Percentiles rank a stretch among this genome's conserved stretches.
These are phyloP conservation scores for Tylopilus sp. DNA, from an alignment of 1,284 basidiomycete genomes.

Conservation along the genomic window DNA sequence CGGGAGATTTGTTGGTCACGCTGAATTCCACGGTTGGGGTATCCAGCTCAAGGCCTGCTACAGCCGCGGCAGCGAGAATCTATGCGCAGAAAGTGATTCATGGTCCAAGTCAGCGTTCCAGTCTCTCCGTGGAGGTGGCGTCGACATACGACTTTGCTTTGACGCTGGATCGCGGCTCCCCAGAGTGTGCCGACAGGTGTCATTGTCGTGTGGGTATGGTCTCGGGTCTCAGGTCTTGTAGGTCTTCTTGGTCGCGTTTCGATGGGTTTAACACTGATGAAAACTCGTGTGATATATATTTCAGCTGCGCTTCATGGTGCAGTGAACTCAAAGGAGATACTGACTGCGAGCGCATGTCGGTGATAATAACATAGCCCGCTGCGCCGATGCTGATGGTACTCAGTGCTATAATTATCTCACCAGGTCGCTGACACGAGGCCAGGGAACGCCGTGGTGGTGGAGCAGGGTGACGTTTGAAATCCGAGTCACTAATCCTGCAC, in stretches of 20 bases:
- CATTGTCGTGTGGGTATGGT: constrained; percentile 12
- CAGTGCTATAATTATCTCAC: neutral
- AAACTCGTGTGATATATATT: neutral
- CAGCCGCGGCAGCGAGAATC: constrained; percentile 25
- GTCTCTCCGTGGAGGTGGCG: neutral
- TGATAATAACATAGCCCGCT: neutral
- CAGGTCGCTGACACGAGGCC: too few relatives aligned
- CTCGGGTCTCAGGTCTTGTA: neutral
- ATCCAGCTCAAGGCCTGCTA: constrained; percentile 30
- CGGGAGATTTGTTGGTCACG: constrained; percentile 39
- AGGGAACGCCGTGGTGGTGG: too few relatives aligned
- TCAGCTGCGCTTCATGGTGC: too few relatives aligned
- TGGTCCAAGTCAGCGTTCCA: neutral
- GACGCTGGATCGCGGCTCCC: constrained; percentile 23
- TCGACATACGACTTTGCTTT: constrained; percentile 27
- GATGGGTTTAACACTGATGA: neutral
- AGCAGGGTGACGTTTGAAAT: too few relatives aligned
- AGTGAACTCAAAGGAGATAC: too few relatives aligned
- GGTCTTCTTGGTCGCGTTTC: neutral
- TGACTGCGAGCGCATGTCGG: too few relatives aligned
- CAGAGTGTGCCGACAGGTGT: constrained; percentile 25
- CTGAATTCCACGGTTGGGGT: constrained; percentile 19
- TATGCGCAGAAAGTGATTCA: neutral
- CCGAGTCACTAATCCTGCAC: too few relatives aligned
- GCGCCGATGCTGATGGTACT: neutral